Evolutionary conservation across 495 filamentous ascomycete genomes (phyloP), one percentile per base, ranked within the genome.

Genomic region (Paragyromitra xinjiangensis): DNA sequence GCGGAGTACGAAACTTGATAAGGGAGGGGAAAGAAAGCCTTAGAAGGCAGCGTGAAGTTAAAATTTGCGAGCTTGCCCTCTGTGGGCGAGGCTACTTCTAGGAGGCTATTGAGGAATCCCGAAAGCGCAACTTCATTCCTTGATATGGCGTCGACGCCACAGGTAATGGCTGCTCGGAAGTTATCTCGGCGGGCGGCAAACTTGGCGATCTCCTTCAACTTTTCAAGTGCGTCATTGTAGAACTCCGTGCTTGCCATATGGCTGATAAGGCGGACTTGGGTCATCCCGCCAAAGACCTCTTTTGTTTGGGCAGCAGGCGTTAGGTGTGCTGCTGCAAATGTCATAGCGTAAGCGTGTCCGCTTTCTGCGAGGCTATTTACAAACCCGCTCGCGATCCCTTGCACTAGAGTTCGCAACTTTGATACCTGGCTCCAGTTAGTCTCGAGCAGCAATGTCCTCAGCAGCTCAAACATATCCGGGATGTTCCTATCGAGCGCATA

Each of bases 1-100:
- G 90, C 91, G 6, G 94, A 91, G 83, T 98, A 98, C 81, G 95
- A 97, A 64, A 99, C 95, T 83, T 99, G 95, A 84, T 97, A 99
- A 1, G 95, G 95, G 29, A 99, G 88, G 3, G 94, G 91, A 82
- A 95, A 99, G 87, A 98, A 96, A 0, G 92, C 89, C 81, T 93
- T 95, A 61, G 89, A 59, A 11, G 84, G 83, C 87, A 84, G 76
- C 83, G 76, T 29, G 75, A 77, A 67, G 77, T 75, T 40, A 76
- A 82, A 59, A 6, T 39, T 19, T 85, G 82, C 4, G 78, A 78
- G 26, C 74, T 77, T 19, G 83, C 69, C 29, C 78, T 75, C 0
- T 83, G 82, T 71, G 85, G 85, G 24, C 84, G 81, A 73, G 2
- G 64, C 9, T 12, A 45, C 65, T 1, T 39, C 63, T 11, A 78